Evolutionary conservation across 495 filamentous ascomycete genomes (phyloP).

Genomic region (Hamigera avellanea): DNA sequence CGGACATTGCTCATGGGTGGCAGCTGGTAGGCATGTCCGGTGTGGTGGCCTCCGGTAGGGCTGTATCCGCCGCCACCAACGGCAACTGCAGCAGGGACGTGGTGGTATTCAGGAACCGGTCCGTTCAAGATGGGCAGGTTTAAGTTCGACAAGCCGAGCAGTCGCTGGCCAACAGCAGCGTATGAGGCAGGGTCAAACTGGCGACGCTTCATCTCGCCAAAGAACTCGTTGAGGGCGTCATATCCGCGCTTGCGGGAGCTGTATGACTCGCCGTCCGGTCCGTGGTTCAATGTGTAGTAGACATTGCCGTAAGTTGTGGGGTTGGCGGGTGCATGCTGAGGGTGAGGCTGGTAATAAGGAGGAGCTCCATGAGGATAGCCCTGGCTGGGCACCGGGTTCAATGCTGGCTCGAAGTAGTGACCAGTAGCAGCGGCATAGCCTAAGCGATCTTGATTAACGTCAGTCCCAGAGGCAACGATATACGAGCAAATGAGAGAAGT

Average conservation of each 20-base stretch:
- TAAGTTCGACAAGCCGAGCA: conserved; percentile 61
- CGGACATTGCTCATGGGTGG: conserved; percentile 77
- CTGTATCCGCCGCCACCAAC: conserved; percentile 43
- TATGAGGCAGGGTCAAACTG: conserved; percentile 79
- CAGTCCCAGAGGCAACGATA: not conserved
- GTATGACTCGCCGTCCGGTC: conserved; percentile 35
- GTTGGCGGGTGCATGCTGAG: conserved; percentile 34
- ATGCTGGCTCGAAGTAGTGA: conserved; percentile 33
- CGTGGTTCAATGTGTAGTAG: conserved; percentile 55
- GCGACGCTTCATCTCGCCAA: conserved; percentile 80
- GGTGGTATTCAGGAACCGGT: conserved; percentile 52
- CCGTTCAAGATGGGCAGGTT: conserved; percentile 55
- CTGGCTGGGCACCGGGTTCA: conserved; percentile 27
- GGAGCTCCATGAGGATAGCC: conserved; percentile 35
- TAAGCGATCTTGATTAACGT: conserved; percentile 2
- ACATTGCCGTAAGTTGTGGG: conserved; percentile 56
- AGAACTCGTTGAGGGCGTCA: conserved; percentile 87
- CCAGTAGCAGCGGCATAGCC: conserved; percentile 25
- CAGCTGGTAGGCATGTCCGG: conserved; percentile 46
- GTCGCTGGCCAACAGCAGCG: conserved; percentile 64
- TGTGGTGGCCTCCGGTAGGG: conserved; percentile 25
- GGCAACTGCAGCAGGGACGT: conserved; percentile 43
- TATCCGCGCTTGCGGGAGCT: conserved; percentile 70
- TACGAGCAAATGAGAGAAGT: conserved; percentile 4
- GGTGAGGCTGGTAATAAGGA: conserved; percentile 50